Evolutionary conservation across 345 rosid genomes (phyloP), one percentile per base, ranked within the genome.

Genomic region (Atalantia buxifolia): DNA sequence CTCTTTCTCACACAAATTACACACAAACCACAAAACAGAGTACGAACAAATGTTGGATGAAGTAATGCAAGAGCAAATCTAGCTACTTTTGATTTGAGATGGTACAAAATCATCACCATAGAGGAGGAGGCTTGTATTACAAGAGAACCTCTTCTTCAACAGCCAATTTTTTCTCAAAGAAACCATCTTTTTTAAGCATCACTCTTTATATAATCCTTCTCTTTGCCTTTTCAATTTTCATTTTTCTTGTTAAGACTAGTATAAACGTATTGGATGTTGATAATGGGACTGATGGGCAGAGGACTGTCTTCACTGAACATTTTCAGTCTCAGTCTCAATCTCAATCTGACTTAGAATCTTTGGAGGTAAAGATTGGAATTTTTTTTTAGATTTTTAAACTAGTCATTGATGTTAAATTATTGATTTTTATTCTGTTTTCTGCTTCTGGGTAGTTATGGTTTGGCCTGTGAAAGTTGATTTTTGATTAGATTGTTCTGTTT

Each of bases 231-330:
- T 85, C 88, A 22, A 72, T 88, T 48, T 71, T 76, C 63, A 0
- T 82, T 7, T 86, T 86, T 53, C 61, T 81, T 65, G 42, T 80
- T 63, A 81, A 50, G 70, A 68, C 84, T 6, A 66, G 76, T 1
- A 53, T 3, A 72, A 68, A 77, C 80, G 45, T 84, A 16, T 81
- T 81, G 79, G 85, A 88, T 72, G 88, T 85, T 21, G 50, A 13
- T 3, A 45, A 13, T 45, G 50, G 16, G 13, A 45, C 5, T 45
- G 77, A 74, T 42, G 69, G 56, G 12, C 71, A 81, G 9, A 53
- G 72, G 48, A 76, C 77, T 59, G 79, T 57, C 48, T 24, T 79
- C 48, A n/a, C 80, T 21, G 59, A 35, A n/a, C 60, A 72, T 21
- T 74, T 79, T 61, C 27, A 63, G 1, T 79, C 86, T 7, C 86